Base-by-base conservation (phyloP, 306 rosid genomes). In the Medicago ruthenica region DNA sequence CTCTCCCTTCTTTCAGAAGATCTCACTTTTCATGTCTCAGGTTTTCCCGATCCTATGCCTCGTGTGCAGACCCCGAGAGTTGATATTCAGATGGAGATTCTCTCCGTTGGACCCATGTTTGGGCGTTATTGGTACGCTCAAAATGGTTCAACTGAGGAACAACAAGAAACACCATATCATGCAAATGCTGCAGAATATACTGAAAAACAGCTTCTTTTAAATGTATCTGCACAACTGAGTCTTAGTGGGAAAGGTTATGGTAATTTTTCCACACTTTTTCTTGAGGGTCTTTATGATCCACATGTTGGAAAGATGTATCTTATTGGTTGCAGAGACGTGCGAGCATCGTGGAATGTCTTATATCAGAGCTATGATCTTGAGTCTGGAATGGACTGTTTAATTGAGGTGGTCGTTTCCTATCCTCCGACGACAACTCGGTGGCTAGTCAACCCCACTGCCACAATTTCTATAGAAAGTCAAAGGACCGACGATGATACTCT, bases 221-320 rank as follows among this genome's bases (percentile, higher is more conserved):
- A 95, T 88, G 92, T 95, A 67, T 95, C 98, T 15, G 91, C 93
- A 55, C 92, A 88, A 45, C 89, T 95, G 75, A 83, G 83, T 41
- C 83, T 95, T 44, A 12, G 76, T 27, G 91, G 90, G 76, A 84
- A 87, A 80, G 80, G 44, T 10, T 83, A 83, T 76, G 66, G 73
- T 63, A 90, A 87, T 73, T 81, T 92, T 70, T 89, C 93, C 37
- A 74, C 79, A 12, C 86, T 95, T 59, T 92, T 84, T 79, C 76
- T 95, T 62, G 98, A 95, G 81, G 98, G 98, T 69, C 82, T 90
- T 67, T 92, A 92, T 72, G 96, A 95, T 40, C 96, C 90, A 48
- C 96, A 65, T 48, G 90, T 84, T 47, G 97, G 97, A 41, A 84
- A 87, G 78, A 88, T 90, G 97, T 95, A 92, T 85, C 85, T 95